A percentile compares a stretch with the other conserved stretches of the same genome.
phyloP scores from a whole-genome alignment of 1,139 yeast species.

The Debaryomycetaceae sp. region DNA sequence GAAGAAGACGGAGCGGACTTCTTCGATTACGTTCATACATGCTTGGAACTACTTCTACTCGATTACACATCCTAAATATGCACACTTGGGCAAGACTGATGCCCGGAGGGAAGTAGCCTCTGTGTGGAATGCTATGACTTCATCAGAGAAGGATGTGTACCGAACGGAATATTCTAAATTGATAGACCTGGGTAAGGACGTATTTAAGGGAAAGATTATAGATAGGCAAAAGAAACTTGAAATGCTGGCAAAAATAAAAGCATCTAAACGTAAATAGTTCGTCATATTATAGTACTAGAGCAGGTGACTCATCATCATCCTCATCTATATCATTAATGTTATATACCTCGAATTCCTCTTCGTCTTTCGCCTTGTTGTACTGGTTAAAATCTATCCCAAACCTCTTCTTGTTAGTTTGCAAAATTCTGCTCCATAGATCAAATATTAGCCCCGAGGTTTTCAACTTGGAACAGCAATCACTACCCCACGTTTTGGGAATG shows the following conservation, averaged over 20 bases:
- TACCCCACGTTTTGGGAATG: constrained; percentile 8
- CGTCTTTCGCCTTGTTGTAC: constrained; percentile 11
- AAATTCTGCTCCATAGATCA: constrained; percentile 15
- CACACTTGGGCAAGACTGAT: constrained; percentile 10
- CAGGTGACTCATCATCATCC: constrained; percentile 29
- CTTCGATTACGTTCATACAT: constrained; percentile 21
- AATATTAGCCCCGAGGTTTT: constrained; percentile 17
- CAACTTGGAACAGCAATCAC: constrained; percentile 18
- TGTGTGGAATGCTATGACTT: constrained; percentile 26
- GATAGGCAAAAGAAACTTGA: constrained; percentile 16
- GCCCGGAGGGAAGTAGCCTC: constrained; percentile 15
- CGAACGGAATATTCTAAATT: constrained; percentile 25
- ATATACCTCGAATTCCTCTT: constrained; percentile 20
- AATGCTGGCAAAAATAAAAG: constrained; percentile 2
- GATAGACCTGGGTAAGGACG: constrained; percentile 28
- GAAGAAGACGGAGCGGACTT: constrained; percentile 3
- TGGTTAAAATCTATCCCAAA: constrained; percentile 16
- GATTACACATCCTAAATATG: constrained; percentile 12
- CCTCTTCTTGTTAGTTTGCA: constrained; percentile 8
- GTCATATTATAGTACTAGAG: constrained; percentile 13
- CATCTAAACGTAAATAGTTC: constrained; percentile 1
- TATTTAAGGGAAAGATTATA: constrained; percentile 28
- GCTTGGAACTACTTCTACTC: constrained; percentile 36
- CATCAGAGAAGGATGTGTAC: constrained; percentile 20
- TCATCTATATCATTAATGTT: constrained; percentile 18